These are phyloP conservation scores for Paradendryphiella salina DNA, from an alignment of 2,329 filamentous ascomycete genomes.

Conservation along the genomic window DNA sequence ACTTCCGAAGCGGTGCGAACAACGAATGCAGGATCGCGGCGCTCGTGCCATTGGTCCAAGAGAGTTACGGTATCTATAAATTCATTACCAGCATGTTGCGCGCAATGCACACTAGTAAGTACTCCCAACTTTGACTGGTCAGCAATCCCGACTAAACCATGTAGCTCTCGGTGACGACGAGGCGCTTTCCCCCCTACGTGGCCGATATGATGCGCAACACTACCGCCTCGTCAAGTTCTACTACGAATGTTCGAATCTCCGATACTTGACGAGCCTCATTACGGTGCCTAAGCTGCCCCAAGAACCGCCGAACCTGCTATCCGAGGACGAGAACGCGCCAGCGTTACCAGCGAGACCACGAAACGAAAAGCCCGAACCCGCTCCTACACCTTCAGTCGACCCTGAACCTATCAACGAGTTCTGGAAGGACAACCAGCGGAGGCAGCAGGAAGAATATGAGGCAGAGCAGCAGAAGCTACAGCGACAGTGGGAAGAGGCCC, in stretches of 20 bases:
- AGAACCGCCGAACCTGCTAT: constrained; percentile 85
- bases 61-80: constrained; percentile 99
- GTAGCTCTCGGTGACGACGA: constrained; percentile 89
- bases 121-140: not conserved
- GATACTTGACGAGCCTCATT: constrained; percentile 94
- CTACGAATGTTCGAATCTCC: constrained; percentile 97
- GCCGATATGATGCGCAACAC: constrained; percentile 92
- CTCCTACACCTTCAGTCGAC: constrained; percentile 72
- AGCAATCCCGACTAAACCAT: constrained; percentile 14
- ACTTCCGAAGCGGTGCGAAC: constrained; percentile 87
- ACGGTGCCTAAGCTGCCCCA: constrained; percentile 94
- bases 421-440: constrained; percentile 90
- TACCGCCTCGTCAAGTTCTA: constrained; percentile 97
- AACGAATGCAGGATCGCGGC: constrained; percentile 97
- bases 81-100: constrained; percentile 99
- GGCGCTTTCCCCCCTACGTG: constrained; percentile 82
- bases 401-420: constrained; percentile 97
- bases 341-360: constrained; percentile 76
- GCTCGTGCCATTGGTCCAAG: constrained; percentile 88
- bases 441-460: constrained; percentile 93
- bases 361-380: constrained; percentile 64
- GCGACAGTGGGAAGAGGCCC: constrained; percentile 80
- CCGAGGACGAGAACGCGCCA: constrained; percentile 78
- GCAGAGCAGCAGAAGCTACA: constrained; percentile 89
- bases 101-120: constrained; percentile 91